A percentile compares a stretch with the other conserved stretches of the same genome.
Evolutionary conservation across 495 filamentous ascomycete genomes (phyloP).

Genomic region (Aspergillus biplanus): DNA sequence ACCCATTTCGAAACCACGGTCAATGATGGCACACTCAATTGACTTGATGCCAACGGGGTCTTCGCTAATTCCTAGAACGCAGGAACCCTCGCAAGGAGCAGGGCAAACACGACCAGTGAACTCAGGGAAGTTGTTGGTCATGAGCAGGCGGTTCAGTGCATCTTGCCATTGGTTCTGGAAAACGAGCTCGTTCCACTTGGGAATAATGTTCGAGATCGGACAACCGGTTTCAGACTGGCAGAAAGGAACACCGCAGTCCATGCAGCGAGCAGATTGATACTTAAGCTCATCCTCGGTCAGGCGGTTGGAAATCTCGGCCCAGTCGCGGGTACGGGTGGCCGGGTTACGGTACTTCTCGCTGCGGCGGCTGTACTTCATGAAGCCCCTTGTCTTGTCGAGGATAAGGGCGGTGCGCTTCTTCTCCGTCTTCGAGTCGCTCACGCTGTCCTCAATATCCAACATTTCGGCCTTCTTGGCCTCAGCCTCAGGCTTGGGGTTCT

Average conservation of each 20-base stretch:
- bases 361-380: constrained; percentile 98
- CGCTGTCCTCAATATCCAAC: constrained; percentile 92
- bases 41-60: constrained; percentile 99
- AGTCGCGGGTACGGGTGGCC: constrained; percentile 87
- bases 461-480: constrained; percentile 78
- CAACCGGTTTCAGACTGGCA: constrained; percentile 98
- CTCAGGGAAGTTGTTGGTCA: constrained; percentile 99
- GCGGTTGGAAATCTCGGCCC: constrained; percentile 88
- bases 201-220: constrained; percentile 99
- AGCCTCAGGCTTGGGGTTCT: constrained; percentile 62
- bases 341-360: constrained; percentile 93
- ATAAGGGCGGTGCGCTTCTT: constrained; percentile 94
- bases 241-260: constrained; percentile 99
- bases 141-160: constrained; percentile 90
- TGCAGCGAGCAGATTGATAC: constrained; percentile 97
- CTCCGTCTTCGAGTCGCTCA: constrained; percentile 81
- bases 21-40: constrained; percentile 98
- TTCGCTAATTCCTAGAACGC: constrained; percentile 97
- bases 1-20: constrained; percentile 98
- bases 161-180: constrained; percentile 95
- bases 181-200: constrained; percentile 97
- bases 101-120: constrained; percentile 99
- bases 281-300: constrained; percentile 97
- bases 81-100: constrained; percentile 96
- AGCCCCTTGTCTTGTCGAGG: constrained; percentile 95